phyloP scores from a whole-genome alignment of 306 rosid species.

The Canavalia gladiata region DNA sequence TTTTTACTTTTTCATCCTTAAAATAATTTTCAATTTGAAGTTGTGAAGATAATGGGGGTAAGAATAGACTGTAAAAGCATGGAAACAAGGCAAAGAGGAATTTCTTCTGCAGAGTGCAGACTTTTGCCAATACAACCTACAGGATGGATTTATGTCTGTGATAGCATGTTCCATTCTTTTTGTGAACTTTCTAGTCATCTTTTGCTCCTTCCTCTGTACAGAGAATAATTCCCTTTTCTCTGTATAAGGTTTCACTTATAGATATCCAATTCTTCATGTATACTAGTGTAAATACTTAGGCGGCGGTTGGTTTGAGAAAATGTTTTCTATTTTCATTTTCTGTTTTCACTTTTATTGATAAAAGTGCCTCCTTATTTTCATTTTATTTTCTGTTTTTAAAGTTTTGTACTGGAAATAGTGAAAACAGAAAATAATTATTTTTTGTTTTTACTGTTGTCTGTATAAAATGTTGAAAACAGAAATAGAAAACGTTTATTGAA shows the following conservation, averaged over 20 bases:
- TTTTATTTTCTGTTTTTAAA: too few relatives aligned
- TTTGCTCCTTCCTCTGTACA: not conserved
- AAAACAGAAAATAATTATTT: too few relatives aligned
- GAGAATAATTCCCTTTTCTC: not conserved
- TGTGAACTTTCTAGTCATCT: not conserved
- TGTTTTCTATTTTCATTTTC: too few relatives aligned
- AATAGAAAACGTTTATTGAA: too few relatives aligned
- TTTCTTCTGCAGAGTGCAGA: conserved; percentile 2
- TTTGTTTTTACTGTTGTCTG: too few relatives aligned
- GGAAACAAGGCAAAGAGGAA: not conserved
- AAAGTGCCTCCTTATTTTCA: too few relatives aligned
- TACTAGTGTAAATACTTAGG: not conserved
- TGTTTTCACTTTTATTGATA: too few relatives aligned
- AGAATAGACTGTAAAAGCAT: not conserved
- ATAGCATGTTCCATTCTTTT: not conserved
- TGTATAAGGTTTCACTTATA: too few relatives aligned
- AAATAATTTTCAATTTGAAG: conserved; percentile 14
- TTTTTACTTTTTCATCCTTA: not conserved
- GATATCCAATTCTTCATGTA: not conserved
- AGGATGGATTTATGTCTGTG: not conserved
- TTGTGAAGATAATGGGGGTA: not conserved
- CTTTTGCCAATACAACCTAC: not conserved
- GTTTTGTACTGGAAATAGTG: too few relatives aligned
- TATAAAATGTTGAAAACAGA: too few relatives aligned
- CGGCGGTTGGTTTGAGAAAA: too few relatives aligned